Base-by-base conservation (phyloP, 116 monocot genomes). In the Posidonia oceanica region DNA sequence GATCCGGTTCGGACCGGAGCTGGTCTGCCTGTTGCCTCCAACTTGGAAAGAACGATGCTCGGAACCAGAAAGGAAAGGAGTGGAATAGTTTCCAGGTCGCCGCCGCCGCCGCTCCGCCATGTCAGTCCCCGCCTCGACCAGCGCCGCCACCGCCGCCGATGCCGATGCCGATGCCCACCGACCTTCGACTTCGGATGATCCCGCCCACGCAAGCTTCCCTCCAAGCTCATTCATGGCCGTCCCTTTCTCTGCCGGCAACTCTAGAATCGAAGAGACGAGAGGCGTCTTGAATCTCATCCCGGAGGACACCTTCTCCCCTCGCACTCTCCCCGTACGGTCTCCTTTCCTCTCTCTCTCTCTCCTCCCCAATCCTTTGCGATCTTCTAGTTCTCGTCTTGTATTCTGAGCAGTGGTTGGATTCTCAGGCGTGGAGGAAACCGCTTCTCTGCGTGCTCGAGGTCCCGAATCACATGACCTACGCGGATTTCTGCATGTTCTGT, bases 381-480 rank as follows among this genome's bases (percentile, higher is more conserved):
- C 3, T 48, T 48, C 1, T 48, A 7, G 52, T 40, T 58, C 75
- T 75, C 39, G 54, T 64, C 3, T 21, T 69, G 14, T 14, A 29
- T 72, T 42, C 13, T 16, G 42, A 18, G 18, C n/a, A 2, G 60
- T 23, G 40, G 22, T 52, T 63, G 57, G 14, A 53, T 21, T 79
- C 55, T 66, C 75, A 97, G 97, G 82, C 73, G 29, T 80, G 82
- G 64, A 83, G 92, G 77, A 97, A 87, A 67, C 85, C 89, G 39
- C 80, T 85, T 42, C 77, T 92, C 23, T 92, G 85, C 58, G 97
- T 98, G 39, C 69, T 85, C 12, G 85, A 85, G 5, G 92, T 97
- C 36, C 97, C 97, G 2, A 92, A 97, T 80, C 92, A 97, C 82
- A 87, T 97, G 92, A 97, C 92, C 1, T 97, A 92, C 51, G 92